Evolutionary conservation across 148 eudicot genomes (phyloP).

Genomic region (Rhododendron kiyosumense): DNA sequence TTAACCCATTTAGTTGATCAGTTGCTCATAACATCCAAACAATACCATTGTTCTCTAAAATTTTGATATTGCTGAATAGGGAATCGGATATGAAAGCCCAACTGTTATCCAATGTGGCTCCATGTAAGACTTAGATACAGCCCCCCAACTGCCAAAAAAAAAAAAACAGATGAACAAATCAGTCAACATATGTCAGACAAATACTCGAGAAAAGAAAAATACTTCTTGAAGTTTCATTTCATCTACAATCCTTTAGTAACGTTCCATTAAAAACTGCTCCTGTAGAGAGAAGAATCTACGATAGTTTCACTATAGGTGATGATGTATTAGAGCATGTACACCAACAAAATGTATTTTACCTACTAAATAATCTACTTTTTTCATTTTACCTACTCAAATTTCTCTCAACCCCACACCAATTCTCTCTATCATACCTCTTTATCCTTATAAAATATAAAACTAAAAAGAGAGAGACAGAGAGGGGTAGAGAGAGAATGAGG

Average conservation of each 20-base stretch:
- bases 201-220: background rate
- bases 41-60: background rate
- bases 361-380: too few species aligned
- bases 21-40: background rate
- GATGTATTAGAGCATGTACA: too few species aligned
- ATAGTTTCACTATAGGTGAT: background rate
- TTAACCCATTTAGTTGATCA: background rate
- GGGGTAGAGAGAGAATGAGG: too few species aligned
- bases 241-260: background rate
- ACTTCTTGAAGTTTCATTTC: background rate
- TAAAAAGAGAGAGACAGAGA: too few species aligned
- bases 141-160: conserved; percentile 76
- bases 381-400: too few species aligned
- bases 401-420: too few species aligned
- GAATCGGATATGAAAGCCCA: background rate
- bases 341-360: too few species aligned
- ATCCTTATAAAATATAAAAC: too few species aligned
- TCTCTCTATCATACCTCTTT: too few species aligned
- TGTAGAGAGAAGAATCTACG: background rate
- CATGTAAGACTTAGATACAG: conserved; percentile 38
- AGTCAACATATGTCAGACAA: background rate
- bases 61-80: background rate
- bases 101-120: conserved; percentile 1
- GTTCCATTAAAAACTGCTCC: background rate
- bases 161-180: conserved; percentile 5